Percentiles rank a stretch among this genome's conserved stretches.
phyloP scores from a whole-genome alignment of 202 grass and related monocot species.

The Setaria viridis region DNA sequence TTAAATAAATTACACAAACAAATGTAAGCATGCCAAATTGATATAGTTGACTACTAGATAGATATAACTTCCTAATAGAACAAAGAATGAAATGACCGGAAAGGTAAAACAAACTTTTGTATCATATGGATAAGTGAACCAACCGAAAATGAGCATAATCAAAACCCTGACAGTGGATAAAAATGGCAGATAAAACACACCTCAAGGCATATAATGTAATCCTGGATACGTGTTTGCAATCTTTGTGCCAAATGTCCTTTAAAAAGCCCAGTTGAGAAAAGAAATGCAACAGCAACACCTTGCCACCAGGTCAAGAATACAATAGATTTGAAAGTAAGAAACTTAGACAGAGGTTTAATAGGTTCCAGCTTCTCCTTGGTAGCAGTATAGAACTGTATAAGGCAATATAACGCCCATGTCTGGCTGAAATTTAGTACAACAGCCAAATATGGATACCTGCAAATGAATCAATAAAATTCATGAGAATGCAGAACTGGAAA shows the following conservation, averaged over 20 bases:
- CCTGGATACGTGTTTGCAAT: slow-evolving; percentile 90
- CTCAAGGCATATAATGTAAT: slow-evolving; percentile 99
- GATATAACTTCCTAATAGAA: slow-evolving; percentile 32
- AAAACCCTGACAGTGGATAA: slow-evolving; percentile 35
- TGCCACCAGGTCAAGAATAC: slow-evolving; percentile 99
- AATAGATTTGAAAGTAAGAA: slow-evolving; percentile 99
- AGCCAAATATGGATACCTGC: slow-evolving; percentile 96
- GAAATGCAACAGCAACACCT: slow-evolving; percentile 93
- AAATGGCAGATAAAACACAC: slow-evolving; percentile 56
- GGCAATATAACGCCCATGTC: slow-evolving; percentile 98
- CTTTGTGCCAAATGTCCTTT: slow-evolving; percentile 94
- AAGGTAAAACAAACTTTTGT: not conserved
- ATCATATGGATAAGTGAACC: slow-evolving; percentile 27
- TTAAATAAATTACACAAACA: not conserved
- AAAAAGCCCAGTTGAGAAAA: slow-evolving; percentile 92
- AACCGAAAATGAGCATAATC: slow-evolving; percentile 1
- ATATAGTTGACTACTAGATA: slow-evolving; percentile 20
- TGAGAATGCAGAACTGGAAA: slow-evolving; percentile 36
- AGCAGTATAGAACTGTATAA: slow-evolving; percentile 93
- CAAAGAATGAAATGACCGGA: slow-evolving; percentile 3
- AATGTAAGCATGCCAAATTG: not conserved
- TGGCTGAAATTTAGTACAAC: slow-evolving; percentile 98
- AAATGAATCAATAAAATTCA: slow-evolving; percentile 28
- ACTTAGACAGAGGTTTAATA: slow-evolving; percentile 93
- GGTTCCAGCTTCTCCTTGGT: slow-evolving; percentile 96